These are phyloP conservation scores for Ascochyta rabiei DNA, from an alignment of 2,329 filamentous ascomycete genomes.

Conservation along the genomic window DNA sequence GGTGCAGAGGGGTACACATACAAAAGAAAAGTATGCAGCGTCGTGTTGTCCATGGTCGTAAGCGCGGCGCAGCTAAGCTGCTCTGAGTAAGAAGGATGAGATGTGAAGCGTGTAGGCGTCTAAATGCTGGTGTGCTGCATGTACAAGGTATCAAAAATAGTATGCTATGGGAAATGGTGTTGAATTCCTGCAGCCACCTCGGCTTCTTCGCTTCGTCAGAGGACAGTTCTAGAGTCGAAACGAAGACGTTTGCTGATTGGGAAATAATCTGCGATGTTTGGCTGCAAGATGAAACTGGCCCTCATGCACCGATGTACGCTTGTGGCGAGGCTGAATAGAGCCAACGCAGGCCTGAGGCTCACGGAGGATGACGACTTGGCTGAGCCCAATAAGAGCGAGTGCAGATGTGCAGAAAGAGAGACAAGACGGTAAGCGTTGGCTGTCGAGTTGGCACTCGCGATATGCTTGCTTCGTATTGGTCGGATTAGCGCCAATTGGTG, in stretches of 20 bases:
- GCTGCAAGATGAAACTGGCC: conserved; percentile 38
- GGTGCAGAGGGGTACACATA: conserved; percentile 37
- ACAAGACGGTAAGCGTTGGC: conserved; percentile 16
- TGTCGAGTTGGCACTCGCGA: conserved; percentile 10
- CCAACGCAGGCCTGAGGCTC: conserved; percentile 26
- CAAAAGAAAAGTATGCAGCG: conserved; percentile 68
- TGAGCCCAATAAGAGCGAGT: conserved; percentile 22
- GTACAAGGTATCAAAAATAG: conserved; percentile 39
- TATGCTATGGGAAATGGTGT: conserved; percentile 31
- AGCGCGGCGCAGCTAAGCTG: conserved; percentile 34
- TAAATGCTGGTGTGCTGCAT: conserved; percentile 26
- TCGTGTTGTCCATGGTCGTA: conserved; percentile 55
- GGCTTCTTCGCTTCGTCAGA: conserved; percentile 30
- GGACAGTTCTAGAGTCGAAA: conserved; percentile 22
- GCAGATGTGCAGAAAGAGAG: conserved; percentile 30
- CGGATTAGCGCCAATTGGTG: conserved; percentile 38
- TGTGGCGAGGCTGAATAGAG: conserved; percentile 40
- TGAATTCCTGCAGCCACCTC: conserved; percentile 32
- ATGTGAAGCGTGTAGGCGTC: conserved; percentile 36
- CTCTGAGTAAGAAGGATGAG: conserved; percentile 35
- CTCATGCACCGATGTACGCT: conserved; percentile 27
- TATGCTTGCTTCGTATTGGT: conserved; percentile 37
- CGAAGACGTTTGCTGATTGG: conserved; percentile 29
- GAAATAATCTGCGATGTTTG: conserved; percentile 24
- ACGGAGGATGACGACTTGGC: conserved; percentile 6